Evolutionary conservation across 2,329 filamentous ascomycete species (phyloP).

Genomic region (Apiospora pterosperma): DNA sequence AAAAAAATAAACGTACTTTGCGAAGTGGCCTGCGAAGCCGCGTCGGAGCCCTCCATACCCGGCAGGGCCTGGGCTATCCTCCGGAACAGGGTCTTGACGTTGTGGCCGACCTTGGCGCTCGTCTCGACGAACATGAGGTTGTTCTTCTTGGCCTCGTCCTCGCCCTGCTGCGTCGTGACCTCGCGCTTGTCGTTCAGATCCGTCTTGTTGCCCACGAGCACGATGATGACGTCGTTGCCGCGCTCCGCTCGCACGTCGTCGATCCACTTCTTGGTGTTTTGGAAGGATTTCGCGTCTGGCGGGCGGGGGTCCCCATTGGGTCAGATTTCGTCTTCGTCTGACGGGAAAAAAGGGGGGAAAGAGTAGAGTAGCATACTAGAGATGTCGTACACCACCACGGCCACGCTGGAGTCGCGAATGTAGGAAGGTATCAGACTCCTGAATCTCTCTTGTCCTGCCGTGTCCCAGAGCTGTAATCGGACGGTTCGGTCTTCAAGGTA

Average conservation of each 20-base stretch:
- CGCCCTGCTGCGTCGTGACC: constrained; percentile 92
- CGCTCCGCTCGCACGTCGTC: constrained; percentile 95
- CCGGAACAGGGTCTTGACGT: constrained; percentile 96
- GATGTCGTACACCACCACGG: constrained; percentile 98
- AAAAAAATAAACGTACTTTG: constrained; percentile 83
- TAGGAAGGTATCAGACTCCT: constrained; percentile 96
- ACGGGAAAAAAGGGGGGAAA: not conserved
- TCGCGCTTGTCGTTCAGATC: constrained; percentile 98
- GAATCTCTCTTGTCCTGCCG: constrained; percentile 95
- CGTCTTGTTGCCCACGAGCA: constrained; percentile 98
- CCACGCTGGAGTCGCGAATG: constrained; percentile 96
- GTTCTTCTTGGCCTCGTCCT: constrained; percentile 97
- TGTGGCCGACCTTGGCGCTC: constrained; percentile 94
- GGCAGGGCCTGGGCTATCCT: constrained; percentile 97
- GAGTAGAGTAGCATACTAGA: constrained; percentile 57
- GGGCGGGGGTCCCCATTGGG: constrained; percentile 8
- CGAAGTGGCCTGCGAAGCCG: constrained; percentile 65
- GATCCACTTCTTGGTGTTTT: constrained; percentile 99
- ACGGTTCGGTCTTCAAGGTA: constrained; percentile 98
- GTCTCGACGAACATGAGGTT: constrained; percentile 99
- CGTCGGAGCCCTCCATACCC: constrained; percentile 91
- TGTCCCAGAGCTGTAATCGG: constrained; percentile 96
- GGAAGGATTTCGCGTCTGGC: constrained; percentile 86
- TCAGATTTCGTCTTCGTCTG: constrained; percentile 14
- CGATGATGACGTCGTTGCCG: constrained; percentile 98